A percentile compares a stretch with the other conserved stretches of the same genome.
Conservation (phyloP, 352 stramenopile species). For the Phytophthora cactorum region DNA sequence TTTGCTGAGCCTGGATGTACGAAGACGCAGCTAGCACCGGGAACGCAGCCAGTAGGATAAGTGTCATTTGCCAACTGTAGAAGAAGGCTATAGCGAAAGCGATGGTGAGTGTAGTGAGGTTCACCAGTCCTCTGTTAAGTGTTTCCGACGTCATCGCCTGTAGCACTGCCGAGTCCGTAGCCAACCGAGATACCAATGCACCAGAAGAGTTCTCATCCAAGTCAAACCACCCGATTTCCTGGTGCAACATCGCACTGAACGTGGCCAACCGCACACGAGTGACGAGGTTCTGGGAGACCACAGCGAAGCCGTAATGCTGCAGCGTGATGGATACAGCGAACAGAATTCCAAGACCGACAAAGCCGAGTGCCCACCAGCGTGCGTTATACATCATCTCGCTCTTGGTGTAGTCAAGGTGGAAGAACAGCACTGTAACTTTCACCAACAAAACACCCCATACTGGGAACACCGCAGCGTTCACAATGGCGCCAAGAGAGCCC, state of each 20-base stretch:
- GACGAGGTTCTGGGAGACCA: conserved; percentile 64
- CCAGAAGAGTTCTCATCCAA: conserved; percentile 73
- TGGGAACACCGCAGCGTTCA: conserved; percentile 56
- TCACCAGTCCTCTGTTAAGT: conserved; percentile 58
- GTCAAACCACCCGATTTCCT: conserved; percentile 89
- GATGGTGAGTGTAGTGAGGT: conserved; percentile 51
- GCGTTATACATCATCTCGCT: conserved; percentile 54
- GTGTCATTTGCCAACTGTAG: conserved; percentile 68
- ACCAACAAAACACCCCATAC: conserved; percentile 58
- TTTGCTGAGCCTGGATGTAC: conserved; percentile 39
- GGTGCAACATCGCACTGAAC: conserved; percentile 70
- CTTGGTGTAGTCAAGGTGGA: conserved; percentile 51
- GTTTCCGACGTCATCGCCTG: conserved; percentile 80
- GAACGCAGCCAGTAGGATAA: conserved; percentile 47
- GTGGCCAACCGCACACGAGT: conserved; percentile 56
- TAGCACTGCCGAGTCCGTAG: conserved; percentile 79
- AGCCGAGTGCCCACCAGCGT: conserved; percentile 50
- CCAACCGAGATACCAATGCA: conserved; percentile 69
- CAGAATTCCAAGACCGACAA: conserved; percentile 46
- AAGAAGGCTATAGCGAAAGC: conserved; percentile 60
- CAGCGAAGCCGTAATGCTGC: conserved; percentile 63
- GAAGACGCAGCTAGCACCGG: conserved; percentile 40
- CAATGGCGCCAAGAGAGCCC: conserved; percentile 40
- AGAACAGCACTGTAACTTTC: conserved; percentile 63
- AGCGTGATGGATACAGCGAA: conserved; percentile 53